phyloP scores from a whole-genome alignment of 1,284 basidiomycete species.

The Leccinum insolens region DNA sequence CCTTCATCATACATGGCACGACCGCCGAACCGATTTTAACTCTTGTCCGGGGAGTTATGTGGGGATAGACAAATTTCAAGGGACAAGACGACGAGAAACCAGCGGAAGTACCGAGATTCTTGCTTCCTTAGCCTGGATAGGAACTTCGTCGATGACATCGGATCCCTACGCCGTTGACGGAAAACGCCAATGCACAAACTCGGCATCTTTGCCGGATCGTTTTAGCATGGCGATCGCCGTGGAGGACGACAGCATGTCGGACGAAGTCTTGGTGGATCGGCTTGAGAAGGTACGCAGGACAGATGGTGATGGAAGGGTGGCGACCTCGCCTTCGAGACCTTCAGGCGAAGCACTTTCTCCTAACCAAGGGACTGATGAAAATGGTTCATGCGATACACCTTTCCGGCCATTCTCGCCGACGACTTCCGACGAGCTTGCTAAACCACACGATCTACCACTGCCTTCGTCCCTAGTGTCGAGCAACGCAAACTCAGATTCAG shows the following conservation, averaged over 20 bases:
- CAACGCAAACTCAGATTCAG: slow-evolving; percentile 22
- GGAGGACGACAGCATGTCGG: slow-evolving; percentile 49
- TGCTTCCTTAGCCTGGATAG: slow-evolving; percentile 35
- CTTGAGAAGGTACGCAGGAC: slow-evolving; percentile 45
- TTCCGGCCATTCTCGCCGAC: neutral
- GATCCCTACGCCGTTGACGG: neutral
- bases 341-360: neutral
- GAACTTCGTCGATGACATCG: slow-evolving; percentile 11
- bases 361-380: neutral
- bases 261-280: slow-evolving; percentile 47
- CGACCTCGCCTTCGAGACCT: neutral
- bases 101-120: slow-evolving; percentile 28
- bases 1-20: slow-evolving; percentile 34
- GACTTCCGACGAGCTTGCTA: neutral
- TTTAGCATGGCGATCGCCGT: slow-evolving; percentile 43
- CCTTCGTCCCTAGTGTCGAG: slow-evolving; percentile 8
- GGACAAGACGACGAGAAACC: slow-evolving; percentile 11
- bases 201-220: slow-evolving; percentile 4
- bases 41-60: neutral
- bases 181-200: neutral
- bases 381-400: neutral
- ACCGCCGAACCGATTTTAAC: slow-evolving; percentile 27
- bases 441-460: neutral
- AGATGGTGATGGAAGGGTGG: neutral
- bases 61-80: neutral